Base-by-base conservation (phyloP, 2,329 filamentous ascomycete species). In the Ceratocystis eucalypticola region DNA sequence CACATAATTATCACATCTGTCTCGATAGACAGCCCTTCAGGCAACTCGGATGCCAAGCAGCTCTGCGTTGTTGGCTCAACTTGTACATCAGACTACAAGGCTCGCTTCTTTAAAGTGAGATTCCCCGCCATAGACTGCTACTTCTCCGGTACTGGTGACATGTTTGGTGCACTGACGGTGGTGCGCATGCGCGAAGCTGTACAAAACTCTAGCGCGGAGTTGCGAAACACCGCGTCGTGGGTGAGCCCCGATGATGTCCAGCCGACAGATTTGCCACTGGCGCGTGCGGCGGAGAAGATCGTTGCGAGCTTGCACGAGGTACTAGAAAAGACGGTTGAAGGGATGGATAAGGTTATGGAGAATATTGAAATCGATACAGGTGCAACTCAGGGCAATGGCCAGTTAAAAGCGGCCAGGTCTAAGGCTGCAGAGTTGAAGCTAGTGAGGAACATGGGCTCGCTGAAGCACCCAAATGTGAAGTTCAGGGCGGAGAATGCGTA, bases 101-200 rank as follows among this genome's bases (percentile, higher is more conserved):
- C 93, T 0, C 87, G 94, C n/a, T 82, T 93, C 64, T 99, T 97
- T 80, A 86, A 88, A 72, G 87, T 97, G 72, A 85, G 88, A 66
- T 90, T 96, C 66, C 91, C 93, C 0, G 84, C 88, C 33, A 86
- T 96, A 68, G 89, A 96, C 73, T 89, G 91, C 76, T 96, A 94
- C 80, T 99, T 97, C 77, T 91, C 88, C 71, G 94, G 94, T 50
- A 97, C 95, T 0, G 94, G 94, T 61, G 94, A 99, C 78, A 96
- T 99, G 93, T 97, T 99, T 73, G 93, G 91, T 37, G 93, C 93
- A 6, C 81, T 99, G 59, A 91, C 91, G 73, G 85, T 96, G 1
- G 89, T 89, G 50, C 86, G 93, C 37, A 85, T 99, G 72, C 87
- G 93, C 67, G 90, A 97, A 78, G 91, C 90, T 30, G 88, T 90